Evolutionary conservation across 106 monocot genomes (phyloP), one percentile per base, ranked within the genome.

Genomic region (Dendrobium chrysotoxum): DNA sequence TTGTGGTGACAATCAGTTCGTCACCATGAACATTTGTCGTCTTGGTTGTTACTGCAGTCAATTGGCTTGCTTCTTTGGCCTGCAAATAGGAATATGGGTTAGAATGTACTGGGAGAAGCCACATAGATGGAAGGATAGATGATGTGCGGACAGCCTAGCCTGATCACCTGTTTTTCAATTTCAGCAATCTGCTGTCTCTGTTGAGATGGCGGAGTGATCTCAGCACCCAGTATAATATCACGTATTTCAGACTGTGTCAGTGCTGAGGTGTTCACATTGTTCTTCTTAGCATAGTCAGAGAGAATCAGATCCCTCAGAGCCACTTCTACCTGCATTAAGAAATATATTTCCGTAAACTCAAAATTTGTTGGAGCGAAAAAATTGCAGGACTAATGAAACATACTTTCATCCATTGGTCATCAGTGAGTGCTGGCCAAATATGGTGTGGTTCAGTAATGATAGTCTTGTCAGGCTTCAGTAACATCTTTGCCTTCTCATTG

Each of bases 401-500:
- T 84, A 84, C 86, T 81, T 99, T 99, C 99, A 99, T 93, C 99
- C 99, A 99, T 79, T 99, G 99, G 77, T 99, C 99, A 81, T 99
- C 99, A 2, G 87, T 85, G 6, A 99, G 91, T 53, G 95, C 80
- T 74, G 99, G 99, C 99, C 99, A 99, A 26, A 99, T 95, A 61
- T 99, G 99, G 83, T 99, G 95, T 40, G 99, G 93, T 73, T 99
- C 99, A 41, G 99, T 95, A 35, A 99, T 78, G 12, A 99, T 87
- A 0, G 93, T 99, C 79, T 99, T 99, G 54, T 99, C 99, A 45
- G 95, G 99, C 79, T 95, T 99, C 78, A 99, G 77, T 35, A 99
- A 83, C 99, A 99, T 99, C 88, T 99, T 99, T 64, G 99, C 99
- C 82, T 99, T 95, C 82, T 99, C 99, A 81, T 99, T 99, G 79